Conservation (phyloP, 768 basidiomycete species). For the Wakefieldia striispora region DNA sequence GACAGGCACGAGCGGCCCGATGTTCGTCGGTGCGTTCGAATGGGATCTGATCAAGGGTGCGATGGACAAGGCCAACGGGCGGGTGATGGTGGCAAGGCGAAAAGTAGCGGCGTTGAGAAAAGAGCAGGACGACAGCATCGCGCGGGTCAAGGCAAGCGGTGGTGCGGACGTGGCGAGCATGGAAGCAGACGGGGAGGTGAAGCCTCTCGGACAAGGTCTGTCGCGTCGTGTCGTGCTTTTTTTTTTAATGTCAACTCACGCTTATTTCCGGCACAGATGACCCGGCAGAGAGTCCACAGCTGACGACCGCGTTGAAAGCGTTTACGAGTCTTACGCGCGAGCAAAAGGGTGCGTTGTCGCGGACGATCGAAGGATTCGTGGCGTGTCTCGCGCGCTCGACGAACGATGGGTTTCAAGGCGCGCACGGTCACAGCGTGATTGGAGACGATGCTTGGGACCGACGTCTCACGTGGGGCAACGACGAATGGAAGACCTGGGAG, state of each 20-base stretch:
- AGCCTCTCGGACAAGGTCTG: constrained; percentile 44
- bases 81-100: constrained; percentile 73
- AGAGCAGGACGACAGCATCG: constrained; percentile 86
- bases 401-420: constrained; percentile 45
- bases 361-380: constrained; percentile 77
- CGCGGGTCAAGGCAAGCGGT: constrained; percentile 65
- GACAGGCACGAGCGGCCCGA: constrained; percentile 30
- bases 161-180: constrained; percentile 48
- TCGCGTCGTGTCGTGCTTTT: too few species aligned
- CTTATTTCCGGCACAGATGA: constrained; percentile 36
- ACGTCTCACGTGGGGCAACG: constrained; percentile 64
- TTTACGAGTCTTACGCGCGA: constrained; percentile 71
- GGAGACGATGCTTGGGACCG: constrained; percentile 68
- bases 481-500: constrained; percentile 83
- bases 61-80: constrained; percentile 87
- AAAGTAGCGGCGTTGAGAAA: constrained; percentile 75
- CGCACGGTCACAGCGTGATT: constrained; percentile 54
- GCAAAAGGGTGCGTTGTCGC: constrained; percentile 69
- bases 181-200: constrained; percentile 75
- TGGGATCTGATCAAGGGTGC: constrained; percentile 86
- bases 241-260: too few species aligned
- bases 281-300: constrained; percentile 59
- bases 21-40: constrained; percentile 58
- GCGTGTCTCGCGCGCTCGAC: constrained; percentile 50
- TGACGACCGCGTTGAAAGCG: constrained; percentile 73